A percentile compares a stretch with the other conserved stretches of the same genome.
These are phyloP conservation scores for Aspergillus luchuensis DNA, from an alignment of 2,329 filamentous ascomycete genomes.

Conservation along the genomic window DNA sequence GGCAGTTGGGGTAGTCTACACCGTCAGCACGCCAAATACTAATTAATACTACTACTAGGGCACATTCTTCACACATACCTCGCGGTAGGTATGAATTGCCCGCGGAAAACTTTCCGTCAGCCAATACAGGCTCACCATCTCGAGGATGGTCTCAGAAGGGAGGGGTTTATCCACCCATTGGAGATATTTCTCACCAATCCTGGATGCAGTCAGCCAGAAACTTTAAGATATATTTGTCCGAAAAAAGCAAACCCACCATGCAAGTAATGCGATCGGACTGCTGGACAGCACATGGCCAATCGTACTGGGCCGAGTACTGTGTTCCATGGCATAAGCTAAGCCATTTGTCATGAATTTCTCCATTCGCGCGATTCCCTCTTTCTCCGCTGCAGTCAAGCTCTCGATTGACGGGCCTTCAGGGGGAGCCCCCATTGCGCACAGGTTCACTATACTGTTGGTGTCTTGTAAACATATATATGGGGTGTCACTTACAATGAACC, in stretches of 20 bases:
- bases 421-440: not conserved
- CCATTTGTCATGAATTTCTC: not conserved
- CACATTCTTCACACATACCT: conserved; percentile 19
- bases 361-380: not conserved
- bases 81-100: conserved; percentile 36
- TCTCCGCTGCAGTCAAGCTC: not conserved
- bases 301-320: not conserved
- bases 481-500: not conserved
- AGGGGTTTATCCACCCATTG: conserved; percentile 41
- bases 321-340: conserved; percentile 9
- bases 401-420: not conserved
- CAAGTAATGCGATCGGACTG: conserved; percentile 7
- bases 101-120: conserved; percentile 41
- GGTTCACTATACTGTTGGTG: conserved; percentile 5
- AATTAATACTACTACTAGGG: not conserved
- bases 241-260: conserved; percentile 1
- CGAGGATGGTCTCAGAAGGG: conserved; percentile 34
- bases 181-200: conserved; percentile 44
- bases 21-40: not conserved
- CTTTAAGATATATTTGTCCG: not conserved
- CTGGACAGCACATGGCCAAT: conserved; percentile 5
- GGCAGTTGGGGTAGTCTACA: not conserved
- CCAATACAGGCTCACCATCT: conserved; percentile 41
- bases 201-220: conserved; percentile 17
- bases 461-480: not conserved